These are phyloP conservation scores for Ophiognomonia clavigignenti-juglandacearum DNA, from an alignment of 2,329 filamentous ascomycete species.

Conservation along the genomic window DNA sequence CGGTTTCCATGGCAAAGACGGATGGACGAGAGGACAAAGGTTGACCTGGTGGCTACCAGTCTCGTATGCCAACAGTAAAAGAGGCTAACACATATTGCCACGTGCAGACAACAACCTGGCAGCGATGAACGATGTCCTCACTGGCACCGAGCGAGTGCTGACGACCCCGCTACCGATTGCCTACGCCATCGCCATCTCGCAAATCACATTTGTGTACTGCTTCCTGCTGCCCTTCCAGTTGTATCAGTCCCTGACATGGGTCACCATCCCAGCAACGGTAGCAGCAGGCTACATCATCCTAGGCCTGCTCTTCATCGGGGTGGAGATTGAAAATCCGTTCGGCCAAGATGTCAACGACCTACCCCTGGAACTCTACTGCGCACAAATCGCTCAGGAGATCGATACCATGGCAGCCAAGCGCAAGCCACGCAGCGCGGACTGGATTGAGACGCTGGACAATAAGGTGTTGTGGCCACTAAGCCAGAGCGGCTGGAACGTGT, in stretches of 20 bases:
- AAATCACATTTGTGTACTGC: constrained; percentile 75
- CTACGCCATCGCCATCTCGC: constrained; percentile 70
- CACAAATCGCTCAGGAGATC: constrained; percentile 58
- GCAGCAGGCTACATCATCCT: constrained; percentile 68
- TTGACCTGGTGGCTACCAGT: no score
- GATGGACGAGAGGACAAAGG: no score
- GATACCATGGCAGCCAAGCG: constrained; percentile 56
- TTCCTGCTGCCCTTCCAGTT: constrained; percentile 70
- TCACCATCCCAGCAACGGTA: constrained; percentile 65
- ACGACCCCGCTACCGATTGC: constrained; percentile 68
- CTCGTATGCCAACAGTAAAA: neutral
- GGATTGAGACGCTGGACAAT: constrained; percentile 35
- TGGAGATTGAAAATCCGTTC: constrained; percentile 68
- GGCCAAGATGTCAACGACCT: constrained; percentile 66
- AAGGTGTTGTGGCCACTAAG: constrained; percentile 37
- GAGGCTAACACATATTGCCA: neutral
- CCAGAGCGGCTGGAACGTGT: constrained; percentile 39
- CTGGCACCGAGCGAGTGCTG: constrained; percentile 66
- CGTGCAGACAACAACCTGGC: constrained; percentile 37
- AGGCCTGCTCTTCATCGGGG: constrained; percentile 60
- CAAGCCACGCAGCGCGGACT: constrained; percentile 45
- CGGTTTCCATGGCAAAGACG: no score
- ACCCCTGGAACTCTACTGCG: constrained; percentile 60
- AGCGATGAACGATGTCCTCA: constrained; percentile 59
- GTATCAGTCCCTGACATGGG: constrained; percentile 53